Evolutionary conservation across 768 basidiomycete species (phyloP).

Genomic region (Tylopilus plumbeoviolaceoides): DNA sequence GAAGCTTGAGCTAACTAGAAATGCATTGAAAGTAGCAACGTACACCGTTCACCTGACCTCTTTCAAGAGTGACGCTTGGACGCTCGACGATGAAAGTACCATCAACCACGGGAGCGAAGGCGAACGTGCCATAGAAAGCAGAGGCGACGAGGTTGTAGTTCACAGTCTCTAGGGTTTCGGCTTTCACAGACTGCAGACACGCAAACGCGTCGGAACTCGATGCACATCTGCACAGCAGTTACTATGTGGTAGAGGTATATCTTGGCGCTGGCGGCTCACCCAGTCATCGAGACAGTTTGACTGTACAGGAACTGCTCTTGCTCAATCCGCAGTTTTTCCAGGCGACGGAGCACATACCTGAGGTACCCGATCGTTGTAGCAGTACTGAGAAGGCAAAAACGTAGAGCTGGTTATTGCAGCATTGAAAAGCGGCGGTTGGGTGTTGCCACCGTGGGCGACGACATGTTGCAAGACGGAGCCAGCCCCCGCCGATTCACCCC

Average conservation of each 20-base stretch:
- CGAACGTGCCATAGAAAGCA: slow-evolving; percentile 11
- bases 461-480: slow-evolving; percentile 10
- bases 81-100: slow-evolving; percentile 1
- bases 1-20: not conserved
- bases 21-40: not conserved
- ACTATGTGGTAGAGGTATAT: not conserved
- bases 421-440: slow-evolving; percentile 3
- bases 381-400: slow-evolving; percentile 5
- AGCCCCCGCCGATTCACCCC: slow-evolving; percentile 8
- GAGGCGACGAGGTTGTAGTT: slow-evolving; percentile 31
- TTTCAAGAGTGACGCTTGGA: not conserved
- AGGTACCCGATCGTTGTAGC: slow-evolving; percentile 4
- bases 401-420: slow-evolving; percentile 8
- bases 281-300: not conserved
- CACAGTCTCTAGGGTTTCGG: slow-evolving; percentile 27
- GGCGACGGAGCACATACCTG: not conserved
- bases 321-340: not conserved
- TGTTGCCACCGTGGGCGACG: slow-evolving; percentile 3
- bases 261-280: not conserved
- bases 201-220: not conserved
- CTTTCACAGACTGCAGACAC: slow-evolving; percentile 25
- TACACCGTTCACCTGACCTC: slow-evolving; percentile 7
- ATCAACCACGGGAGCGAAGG: slow-evolving; percentile 10
- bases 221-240: not conserved
- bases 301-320: not conserved